Conservation (phyloP, 75 land plant species). For the Azolla pinnata region DNA sequence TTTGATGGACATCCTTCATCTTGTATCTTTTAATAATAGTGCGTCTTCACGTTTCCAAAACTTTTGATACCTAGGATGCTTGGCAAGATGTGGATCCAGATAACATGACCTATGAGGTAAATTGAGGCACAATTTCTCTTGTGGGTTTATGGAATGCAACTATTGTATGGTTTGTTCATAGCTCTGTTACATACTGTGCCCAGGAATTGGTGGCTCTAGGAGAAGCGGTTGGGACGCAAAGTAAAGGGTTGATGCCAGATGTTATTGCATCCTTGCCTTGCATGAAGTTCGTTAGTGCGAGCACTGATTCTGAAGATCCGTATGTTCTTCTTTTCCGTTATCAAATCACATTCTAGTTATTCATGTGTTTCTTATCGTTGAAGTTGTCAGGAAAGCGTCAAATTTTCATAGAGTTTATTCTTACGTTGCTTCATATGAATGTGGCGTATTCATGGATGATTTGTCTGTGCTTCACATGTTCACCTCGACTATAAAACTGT, state of each 20-base stretch:
- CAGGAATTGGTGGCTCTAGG: constrained; percentile 85
- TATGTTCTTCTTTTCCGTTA: constrained; percentile 2
- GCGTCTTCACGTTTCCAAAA: not conserved
- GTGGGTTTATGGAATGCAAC: not conserved
- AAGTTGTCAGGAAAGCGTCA: no score
- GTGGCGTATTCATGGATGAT: constrained; percentile 55
- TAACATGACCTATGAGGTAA: constrained; percentile 82
- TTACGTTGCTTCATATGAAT: no score
- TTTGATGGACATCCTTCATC: not conserved
- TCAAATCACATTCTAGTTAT: not conserved
- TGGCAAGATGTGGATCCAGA: constrained; percentile 96
- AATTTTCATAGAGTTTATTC: no score
- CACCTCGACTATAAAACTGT: no score
- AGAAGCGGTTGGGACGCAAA: constrained; percentile 82
- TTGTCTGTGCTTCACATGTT: no score
- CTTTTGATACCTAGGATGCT: constrained; percentile 26
- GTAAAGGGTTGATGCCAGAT: constrained; percentile 64
- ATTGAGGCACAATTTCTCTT: not conserved
- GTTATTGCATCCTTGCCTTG: constrained; percentile 65
- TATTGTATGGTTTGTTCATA: not conserved
- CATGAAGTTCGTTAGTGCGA: constrained; percentile 38
- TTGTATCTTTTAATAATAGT: no score
- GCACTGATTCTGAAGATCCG: constrained; percentile 46
- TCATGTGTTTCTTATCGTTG: not conserved
- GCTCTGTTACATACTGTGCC: not conserved